phyloP scores from a whole-genome alignment of 208 protist genomes.

The Tetramitus jugosus region DNA sequence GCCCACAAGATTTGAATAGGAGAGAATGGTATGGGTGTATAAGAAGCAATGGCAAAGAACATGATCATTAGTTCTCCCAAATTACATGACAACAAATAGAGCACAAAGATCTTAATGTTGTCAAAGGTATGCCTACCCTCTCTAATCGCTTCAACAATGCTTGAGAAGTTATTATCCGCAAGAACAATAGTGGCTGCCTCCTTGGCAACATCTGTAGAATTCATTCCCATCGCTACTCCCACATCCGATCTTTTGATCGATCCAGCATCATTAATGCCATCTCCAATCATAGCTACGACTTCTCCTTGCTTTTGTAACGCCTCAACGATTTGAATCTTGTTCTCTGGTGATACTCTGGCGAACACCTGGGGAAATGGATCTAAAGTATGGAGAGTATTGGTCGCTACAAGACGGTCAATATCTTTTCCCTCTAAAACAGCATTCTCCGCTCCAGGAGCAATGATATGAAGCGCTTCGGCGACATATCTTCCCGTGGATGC shows the following conservation, averaged over 20 bases:
- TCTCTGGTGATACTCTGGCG: neutral
- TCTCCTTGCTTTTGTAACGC: neutral
- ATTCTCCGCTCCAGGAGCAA: neutral
- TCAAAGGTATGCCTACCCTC: neutral
- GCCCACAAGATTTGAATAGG: neutral
- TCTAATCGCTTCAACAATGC: neutral
- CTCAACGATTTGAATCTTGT: neutral
- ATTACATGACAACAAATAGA: neutral
- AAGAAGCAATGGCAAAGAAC: neutral
- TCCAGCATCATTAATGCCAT: neutral
- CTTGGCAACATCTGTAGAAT: neutral
- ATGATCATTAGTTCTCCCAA: neutral
- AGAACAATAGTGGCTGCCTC: neutral
- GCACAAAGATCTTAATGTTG: neutral
- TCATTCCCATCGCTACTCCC: neutral
- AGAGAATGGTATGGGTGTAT: neutral
- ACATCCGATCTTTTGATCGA: neutral
- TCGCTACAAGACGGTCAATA: neutral
- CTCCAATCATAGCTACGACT: slow-evolving; percentile 5
- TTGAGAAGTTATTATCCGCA: neutral
- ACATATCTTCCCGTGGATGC: slow-evolving; percentile 71
- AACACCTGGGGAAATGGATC: neutral
- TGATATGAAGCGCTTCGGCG: slow-evolving; percentile 52
- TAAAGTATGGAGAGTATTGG: neutral
- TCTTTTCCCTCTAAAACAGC: neutral